Percentiles rank a stretch among this genome's conserved stretches.
Conservation (phyloP, 192 early-diverging fungal species). For the Backusella circina region DNA sequence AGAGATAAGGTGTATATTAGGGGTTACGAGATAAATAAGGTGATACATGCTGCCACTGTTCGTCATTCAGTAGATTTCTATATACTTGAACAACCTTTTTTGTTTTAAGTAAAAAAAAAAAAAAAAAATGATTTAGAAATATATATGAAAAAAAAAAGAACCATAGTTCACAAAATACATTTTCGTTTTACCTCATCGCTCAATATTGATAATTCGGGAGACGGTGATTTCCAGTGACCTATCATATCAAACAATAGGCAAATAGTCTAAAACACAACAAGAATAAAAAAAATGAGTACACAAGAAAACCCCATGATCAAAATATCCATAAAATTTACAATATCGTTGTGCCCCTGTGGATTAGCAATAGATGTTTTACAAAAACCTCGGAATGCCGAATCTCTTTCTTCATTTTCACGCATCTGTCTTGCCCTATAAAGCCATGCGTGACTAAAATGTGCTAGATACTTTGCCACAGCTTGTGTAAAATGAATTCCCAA, state of each 20-base stretch:
- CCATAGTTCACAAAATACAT: not conserved
- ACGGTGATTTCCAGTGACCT: constrained; percentile 6
- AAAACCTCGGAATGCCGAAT: constrained; percentile 77
- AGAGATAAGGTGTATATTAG: not conserved
- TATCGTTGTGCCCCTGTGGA: constrained; percentile 70
- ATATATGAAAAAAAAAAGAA: no score
- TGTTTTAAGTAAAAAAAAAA: not conserved
- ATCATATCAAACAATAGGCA: constrained; percentile 6
- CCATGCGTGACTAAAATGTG: constrained; percentile 81
- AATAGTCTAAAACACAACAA: not conserved
- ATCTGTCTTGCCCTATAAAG: constrained; percentile 68
- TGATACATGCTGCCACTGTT: not conserved
- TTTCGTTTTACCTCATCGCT: not conserved
- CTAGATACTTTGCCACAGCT: constrained; percentile 78
- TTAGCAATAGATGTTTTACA: constrained; percentile 87
- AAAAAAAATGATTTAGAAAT: not conserved
- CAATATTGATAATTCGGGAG: not conserved
- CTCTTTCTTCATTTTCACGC: constrained; percentile 92
- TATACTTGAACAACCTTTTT: constrained; percentile 1
- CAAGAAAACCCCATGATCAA: not conserved
- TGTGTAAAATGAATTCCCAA: constrained; percentile 80
- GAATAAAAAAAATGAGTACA: not conserved
- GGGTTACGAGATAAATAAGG: not conserved
- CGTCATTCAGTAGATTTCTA: not conserved
- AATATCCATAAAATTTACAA: constrained; percentile 9